Conservation (phyloP, 768 basidiomycete species). For the Mrakia gelida region DNA sequence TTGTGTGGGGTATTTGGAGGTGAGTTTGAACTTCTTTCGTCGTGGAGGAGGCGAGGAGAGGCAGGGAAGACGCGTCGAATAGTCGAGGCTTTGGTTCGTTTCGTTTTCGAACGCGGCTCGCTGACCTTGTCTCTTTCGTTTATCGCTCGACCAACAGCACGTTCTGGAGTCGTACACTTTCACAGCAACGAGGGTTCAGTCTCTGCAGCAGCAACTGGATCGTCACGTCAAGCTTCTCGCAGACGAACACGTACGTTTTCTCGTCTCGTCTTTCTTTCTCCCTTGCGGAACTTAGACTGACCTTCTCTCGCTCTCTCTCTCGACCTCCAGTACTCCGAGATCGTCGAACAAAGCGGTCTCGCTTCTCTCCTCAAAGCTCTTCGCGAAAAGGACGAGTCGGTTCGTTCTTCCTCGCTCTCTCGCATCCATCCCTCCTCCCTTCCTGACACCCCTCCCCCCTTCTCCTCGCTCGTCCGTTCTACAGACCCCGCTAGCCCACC, state of each 20-base stretch:
- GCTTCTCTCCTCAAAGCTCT: conserved; percentile 46
- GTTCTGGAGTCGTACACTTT: conserved; percentile 41
- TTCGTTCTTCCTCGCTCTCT: conserved; percentile 35
- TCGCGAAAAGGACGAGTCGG: conserved; percentile 43
- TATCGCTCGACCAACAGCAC: conserved; percentile 34
- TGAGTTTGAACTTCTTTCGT: conserved; percentile 43
- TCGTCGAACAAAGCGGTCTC: conserved; percentile 48
- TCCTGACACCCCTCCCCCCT: neutral
- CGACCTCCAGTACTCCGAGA: conserved; percentile 41
- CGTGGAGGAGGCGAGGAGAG: neutral
- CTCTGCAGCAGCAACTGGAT: conserved; percentile 61
- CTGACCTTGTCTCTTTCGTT: neutral
- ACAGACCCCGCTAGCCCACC: conserved; percentile 70
- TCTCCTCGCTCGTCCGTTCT: neutral
- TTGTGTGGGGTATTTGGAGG: conserved; percentile 76
- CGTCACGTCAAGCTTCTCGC: conserved; percentile 61
- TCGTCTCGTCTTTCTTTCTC: neutral
- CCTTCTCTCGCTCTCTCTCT: conserved; percentile 11
- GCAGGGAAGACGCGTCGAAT: neutral
- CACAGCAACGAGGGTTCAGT: conserved; percentile 48
- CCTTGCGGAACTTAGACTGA: neutral
- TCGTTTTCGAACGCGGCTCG: too few species aligned
- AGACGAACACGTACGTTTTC: conserved; percentile 66
- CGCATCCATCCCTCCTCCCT: neutral
- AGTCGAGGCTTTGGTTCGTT: too few species aligned